Evolutionary conservation across 129 eudicot species (phyloP), one percentile per base, ranked within the genome.

Genomic region (Mikania micrantha): DNA sequence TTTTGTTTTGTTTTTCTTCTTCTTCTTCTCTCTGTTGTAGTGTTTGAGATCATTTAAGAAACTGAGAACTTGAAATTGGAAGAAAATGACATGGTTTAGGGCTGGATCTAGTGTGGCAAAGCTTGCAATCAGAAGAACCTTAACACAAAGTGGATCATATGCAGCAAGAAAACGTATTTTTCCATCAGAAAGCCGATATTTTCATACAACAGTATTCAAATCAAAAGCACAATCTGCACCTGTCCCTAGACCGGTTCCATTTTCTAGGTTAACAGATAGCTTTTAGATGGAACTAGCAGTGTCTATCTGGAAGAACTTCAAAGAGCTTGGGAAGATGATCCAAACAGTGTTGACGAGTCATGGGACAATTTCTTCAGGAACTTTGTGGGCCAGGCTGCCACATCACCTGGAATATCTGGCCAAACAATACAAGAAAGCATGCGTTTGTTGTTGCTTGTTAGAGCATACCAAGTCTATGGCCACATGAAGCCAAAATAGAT

Each of bases 321-420:
- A 74, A 77, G 99, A 69, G 95, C 96, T 9, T 93, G 99, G 99
- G 99, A 93, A 72, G 82, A 85, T 52, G 99, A 93, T 77, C 99
- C 96, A 7, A 79, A 77, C 22, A 93, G 96, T 54, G 99, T 89
- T 60, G 99, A 93, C 68, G 96, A 93, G 62, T 93, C 99, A n/a
- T 93, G 99, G 99, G 99, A 93, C 68, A 93, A 93, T 63, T 93
- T 93, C 73, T 93, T 93, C 54, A 79, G 90, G 69, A 93, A 89
- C 66, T 93, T 89, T 62, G 96, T 88, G 52, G 99, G 96, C 54
- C 96, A 86, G 64, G 90, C 99, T 6, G 74, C 90, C 47, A 86
- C 95, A 9, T 88, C 99, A 0, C 96, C 96, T 42, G 99, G 96
- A 47, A 83, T 89, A 54, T 93, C 99, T 4, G 96, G 99, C 48